Evolutionary conservation across 148 eudicot genomes (phyloP), one percentile per base, ranked within the genome.

Genomic region (Beta vulgaris): DNA sequence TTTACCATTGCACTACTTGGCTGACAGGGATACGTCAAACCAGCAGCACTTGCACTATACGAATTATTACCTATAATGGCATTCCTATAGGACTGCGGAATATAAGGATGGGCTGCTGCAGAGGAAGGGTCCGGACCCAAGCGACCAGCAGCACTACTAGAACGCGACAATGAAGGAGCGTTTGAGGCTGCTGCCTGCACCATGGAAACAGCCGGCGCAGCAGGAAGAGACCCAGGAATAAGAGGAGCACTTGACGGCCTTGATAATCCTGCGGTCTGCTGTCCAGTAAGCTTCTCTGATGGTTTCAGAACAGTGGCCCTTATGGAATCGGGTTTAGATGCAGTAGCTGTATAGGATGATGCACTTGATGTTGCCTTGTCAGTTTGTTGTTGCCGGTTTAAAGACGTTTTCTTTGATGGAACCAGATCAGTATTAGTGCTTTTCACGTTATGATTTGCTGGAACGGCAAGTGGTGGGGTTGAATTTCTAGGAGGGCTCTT

Each of bases 201-300:
- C 80, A 73, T 73, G 36, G 91, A 81, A 58, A 82, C 91, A 67
- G 74, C 80, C 1, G 92, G 73, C 9, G 87, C 29, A 74, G 81
- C 51, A 32, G 85, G 86, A 73, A 73, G 77, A 14, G 91, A 78
- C 5, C 68, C 95, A 2, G 92, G 87, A 48, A 79, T 80, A 36
- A 91, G 69, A 62, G 98, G 97, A 79, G 93, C 97, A 86, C 97
- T 92, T 42, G 81, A 79, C 23, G 98, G 98, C 84, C 98, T 85
- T 26, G 98, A 89, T 84, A 89, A 79, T 35, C 72, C 76, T 0
- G 81, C 79, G 51, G 78, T 66, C 59, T 87, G 90, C 70, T 81
- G 93, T 35, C 72, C 87, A 16, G 80, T 39, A 58, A 79, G 59
- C 73, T 88, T 91, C 51, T 87, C 91, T 2, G 85, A 43, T 32